Base-by-base conservation (phyloP, 2,329 filamentous ascomycete species). In the Blumeria hordei region DNA sequence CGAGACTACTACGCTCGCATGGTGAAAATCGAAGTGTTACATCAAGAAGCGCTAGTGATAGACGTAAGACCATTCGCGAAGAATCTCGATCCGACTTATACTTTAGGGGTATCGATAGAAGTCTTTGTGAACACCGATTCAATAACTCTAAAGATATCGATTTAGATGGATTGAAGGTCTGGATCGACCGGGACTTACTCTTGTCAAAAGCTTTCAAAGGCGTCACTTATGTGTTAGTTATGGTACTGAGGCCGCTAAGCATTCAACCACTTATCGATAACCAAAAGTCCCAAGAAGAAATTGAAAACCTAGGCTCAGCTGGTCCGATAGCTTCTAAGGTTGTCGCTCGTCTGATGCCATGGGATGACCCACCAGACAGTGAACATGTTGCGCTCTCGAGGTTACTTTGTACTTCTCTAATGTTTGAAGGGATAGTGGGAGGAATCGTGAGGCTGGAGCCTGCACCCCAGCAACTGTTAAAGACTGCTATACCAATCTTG, bases 381-480 rank as follows among this genome's bases (percentile, higher is more conserved):
- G 80, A 84, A 59, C 84, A 90, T 58, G 77, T 79, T 52, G 86
- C 86, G 0, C 71, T 98, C 28, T 96, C 92, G 1, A 76, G 80
- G 0, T 69, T 80, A 3, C 71, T 98, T 6, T 94, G 85, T 66
- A 76, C 77, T 34, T 76, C 83, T 0, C 72, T 98, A 21, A 81
- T 80, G 2, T 80, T 77, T 54, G 71, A 77, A 41, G 81, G 79
- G 1, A 75, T 94, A 54, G 84, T 94, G 9, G 92, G 92, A 11
- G 86, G 88, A 0, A 78, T 96, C 44, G 76, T 94, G 55, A 87
- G 90, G 58, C 74, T 98, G 34, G 88, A 96, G 64, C 81, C 85
- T 9, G 88, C 90, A 0, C 79, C 85, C 45, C 59, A 54, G 39
- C 63, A 66, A 54, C 33, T 59, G n/a, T 54, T 60, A 32, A 63